Evolutionary conservation across 371 early-diverging fungal species (phyloP).

Genomic region (Phascolomyces articulosus): DNA sequence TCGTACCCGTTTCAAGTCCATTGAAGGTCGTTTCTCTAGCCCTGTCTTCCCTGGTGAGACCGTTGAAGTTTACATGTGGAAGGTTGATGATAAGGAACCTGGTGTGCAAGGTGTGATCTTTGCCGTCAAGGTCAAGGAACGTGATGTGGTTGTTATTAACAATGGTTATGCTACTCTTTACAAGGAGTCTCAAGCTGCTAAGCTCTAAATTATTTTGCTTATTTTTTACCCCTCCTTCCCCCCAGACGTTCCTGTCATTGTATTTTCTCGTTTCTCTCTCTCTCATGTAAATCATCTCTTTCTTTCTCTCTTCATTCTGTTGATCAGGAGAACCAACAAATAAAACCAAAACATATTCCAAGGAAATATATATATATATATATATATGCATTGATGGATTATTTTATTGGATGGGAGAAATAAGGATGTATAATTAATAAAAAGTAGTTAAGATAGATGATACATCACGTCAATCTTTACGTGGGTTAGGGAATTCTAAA

Average conservation of each 20-base stretch:
- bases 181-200: constrained; percentile 32
- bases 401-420: not conserved
- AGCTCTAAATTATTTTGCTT: constrained; percentile 27
- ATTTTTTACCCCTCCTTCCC: too few species aligned
- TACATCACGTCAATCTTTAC: constrained; percentile 15
- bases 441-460: too few species aligned
- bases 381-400: too few species aligned
- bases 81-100: constrained; percentile 45
- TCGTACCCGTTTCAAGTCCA: constrained; percentile 60
- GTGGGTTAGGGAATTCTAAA: constrained; percentile 74
- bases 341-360: not conserved
- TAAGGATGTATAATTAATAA: too few species aligned
- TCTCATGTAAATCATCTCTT: too few species aligned
- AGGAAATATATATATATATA: too few species aligned
- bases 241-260: not conserved
- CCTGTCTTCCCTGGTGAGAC: constrained; percentile 80
- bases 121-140: constrained; percentile 36
- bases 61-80: constrained; percentile 74
- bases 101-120: constrained; percentile 30
- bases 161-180: constrained; percentile 33
- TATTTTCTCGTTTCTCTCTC: not conserved
- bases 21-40: constrained; percentile 68
- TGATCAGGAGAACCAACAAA: not conserved
- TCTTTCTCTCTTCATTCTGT: too few species aligned
- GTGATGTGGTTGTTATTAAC: constrained; percentile 35